These are phyloP conservation scores for Penicillium psychrosexuale DNA, from an alignment of 2,329 filamentous ascomycete species.

Conservation along the genomic window DNA sequence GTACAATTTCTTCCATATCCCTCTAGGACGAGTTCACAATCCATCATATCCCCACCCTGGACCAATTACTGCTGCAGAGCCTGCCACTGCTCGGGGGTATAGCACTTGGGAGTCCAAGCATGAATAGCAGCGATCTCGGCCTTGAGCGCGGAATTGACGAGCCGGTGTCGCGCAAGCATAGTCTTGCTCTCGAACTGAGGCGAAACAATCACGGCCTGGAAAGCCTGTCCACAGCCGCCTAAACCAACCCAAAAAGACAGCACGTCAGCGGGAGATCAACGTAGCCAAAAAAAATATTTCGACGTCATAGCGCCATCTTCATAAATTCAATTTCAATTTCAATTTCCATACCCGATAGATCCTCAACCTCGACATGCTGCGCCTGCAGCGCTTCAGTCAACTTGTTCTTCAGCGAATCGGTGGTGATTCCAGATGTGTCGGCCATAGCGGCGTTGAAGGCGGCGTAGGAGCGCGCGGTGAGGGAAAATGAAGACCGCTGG, in stretches of 20 bases:
- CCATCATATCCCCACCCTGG: background rate
- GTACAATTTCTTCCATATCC: background rate
- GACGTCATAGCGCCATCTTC: background rate
- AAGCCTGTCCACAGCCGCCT: conserved; percentile 71
- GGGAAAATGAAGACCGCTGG: conserved; percentile 32
- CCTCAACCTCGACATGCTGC: conserved; percentile 78
- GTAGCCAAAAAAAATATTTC: background rate
- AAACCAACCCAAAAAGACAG: conserved; percentile 4
- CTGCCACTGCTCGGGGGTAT: conserved; percentile 87
- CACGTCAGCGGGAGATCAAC: conserved; percentile 4
- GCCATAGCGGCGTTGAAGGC: conserved; percentile 42
- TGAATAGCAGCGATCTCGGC: conserved; percentile 87
- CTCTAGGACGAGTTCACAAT: background rate
- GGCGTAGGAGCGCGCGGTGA: conserved; percentile 34
- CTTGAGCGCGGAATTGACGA: conserved; percentile 80
- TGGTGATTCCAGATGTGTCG: conserved; percentile 63
- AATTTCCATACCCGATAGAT: conserved; percentile 73
- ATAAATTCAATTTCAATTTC: background rate
- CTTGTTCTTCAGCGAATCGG: conserved; percentile 65
- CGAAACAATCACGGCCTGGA: conserved; percentile 67
- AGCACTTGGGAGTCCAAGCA: conserved; percentile 92
- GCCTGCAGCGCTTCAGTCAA: conserved; percentile 70
- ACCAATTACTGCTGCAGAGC: conserved; percentile 53
- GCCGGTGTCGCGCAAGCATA: conserved; percentile 77
- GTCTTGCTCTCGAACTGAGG: conserved; percentile 67